Base-by-base conservation (phyloP, 83 land plant species). In the Isoetes engelmannii region DNA sequence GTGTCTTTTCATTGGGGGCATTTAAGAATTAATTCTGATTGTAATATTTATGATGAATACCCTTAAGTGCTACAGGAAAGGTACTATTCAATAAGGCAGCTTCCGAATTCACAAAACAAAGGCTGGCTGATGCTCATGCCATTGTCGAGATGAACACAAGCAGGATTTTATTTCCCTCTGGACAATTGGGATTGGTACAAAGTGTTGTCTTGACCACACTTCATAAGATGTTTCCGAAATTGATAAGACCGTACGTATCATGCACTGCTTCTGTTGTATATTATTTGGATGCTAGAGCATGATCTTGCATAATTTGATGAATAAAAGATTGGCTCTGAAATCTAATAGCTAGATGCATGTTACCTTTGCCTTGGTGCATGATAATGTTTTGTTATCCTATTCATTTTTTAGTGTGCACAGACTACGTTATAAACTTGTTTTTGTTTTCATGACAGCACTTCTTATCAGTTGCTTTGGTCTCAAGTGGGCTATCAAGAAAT, bases 121-220 rank as follows among this genome's bases (percentile, higher is more conserved):
- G 81, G 12, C 28, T 76, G 50, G 58, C 63, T 56, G 81, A 79
- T 74, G 81, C 81, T 18, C 81, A 79, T 70, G 81, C 74, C 63
- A 79, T 75, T 64, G 81, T 79, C 47, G 63, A 71, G 51, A 75
- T 79, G 81, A 79, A 75, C 62, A 65, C 73, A 3, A 69, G 65
- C 46, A 48, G 37, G 49, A 65, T 44, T 28, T 80, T 79, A 18
- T 70, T 75, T 57, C 74, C 81, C 0, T 58, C 70, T 5, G 80
- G 74, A 5, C 55, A 15, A 47, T 20, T 69, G 21, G 62, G 69
- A 53, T 13, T 70, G 47, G n/a, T 79, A 65, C 81, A 79, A 50
- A 20, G 45, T 48, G 45, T 53, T 19, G 45, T 79, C 44, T 58
- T 79, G 6, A 57, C 70, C 37, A 58, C 80, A 6, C 69, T 79